A percentile compares a stretch with the other conserved stretches of the same genome.
Conservation (phyloP, 148 eudicot species). For the Salicornia ramosissima region DNA sequence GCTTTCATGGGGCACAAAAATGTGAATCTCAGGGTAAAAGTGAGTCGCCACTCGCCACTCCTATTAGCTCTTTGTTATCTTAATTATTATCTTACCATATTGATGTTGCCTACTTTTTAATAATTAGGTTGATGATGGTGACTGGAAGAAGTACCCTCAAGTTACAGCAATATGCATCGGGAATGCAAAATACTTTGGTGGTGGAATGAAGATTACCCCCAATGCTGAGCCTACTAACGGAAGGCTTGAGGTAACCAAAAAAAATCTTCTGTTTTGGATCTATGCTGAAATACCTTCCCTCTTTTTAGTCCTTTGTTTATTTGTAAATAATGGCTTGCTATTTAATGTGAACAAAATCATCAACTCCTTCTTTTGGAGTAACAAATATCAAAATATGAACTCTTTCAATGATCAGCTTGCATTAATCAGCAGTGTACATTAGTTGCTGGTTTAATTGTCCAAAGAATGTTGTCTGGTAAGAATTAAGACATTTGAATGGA, state of each 20-base stretch:
- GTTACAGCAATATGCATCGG: slow-evolving; percentile 95
- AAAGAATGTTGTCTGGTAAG: neutral
- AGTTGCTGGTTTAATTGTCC: neutral
- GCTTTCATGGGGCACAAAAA: slow-evolving; percentile 86
- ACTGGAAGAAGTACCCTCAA: slow-evolving; percentile 75
- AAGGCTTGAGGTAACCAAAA: slow-evolving; percentile 57
- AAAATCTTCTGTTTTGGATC: neutral
- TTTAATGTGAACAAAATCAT: neutral
- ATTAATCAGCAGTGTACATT: neutral
- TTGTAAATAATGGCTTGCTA: neutral
- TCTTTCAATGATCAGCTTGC: neutral
- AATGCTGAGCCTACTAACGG: slow-evolving; percentile 79
- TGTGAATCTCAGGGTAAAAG: slow-evolving; percentile 78
- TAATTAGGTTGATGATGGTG: slow-evolving; percentile 75
- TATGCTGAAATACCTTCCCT: too few species aligned
- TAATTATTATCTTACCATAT: neutral
- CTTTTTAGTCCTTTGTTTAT: neutral
- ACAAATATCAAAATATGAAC: neutral
- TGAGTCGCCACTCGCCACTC: slow-evolving; percentile 20
- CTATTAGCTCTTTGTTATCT: slow-evolving; percentile 1
- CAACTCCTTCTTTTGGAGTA: neutral
- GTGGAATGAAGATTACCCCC: slow-evolving; percentile 98
- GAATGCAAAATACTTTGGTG: slow-evolving; percentile 94
- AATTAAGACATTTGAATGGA: too few species aligned
- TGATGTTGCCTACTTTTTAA: slow-evolving; percentile 5